Evolutionary conservation across 306 rosid genomes (phyloP).

Genomic region (Rubus parviflorus): DNA sequence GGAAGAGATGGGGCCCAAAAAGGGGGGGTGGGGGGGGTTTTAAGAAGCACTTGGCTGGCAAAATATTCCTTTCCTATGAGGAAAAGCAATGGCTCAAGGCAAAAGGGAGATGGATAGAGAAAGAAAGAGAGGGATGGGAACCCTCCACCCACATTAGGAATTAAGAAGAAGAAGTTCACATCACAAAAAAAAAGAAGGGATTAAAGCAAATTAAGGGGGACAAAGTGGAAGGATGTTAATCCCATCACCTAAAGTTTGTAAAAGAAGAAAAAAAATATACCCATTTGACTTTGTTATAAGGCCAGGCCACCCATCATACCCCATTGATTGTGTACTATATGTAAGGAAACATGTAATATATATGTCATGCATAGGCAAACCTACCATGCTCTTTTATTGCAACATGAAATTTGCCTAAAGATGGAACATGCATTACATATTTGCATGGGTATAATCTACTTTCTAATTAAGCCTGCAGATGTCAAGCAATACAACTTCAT

Average conservation of each 20-base stretch:
- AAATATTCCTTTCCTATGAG: conserved; percentile 73
- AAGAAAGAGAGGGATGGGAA: conserved; percentile 37
- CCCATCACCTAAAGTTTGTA: conserved; percentile 75
- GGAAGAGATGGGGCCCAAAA: conserved; percentile 56
- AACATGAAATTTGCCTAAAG: neutral
- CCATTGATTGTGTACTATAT: conserved; percentile 63
- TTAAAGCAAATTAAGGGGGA: conserved; percentile 50
- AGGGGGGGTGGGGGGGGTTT: conserved; percentile 18
- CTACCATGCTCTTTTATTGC: conserved; percentile 4
- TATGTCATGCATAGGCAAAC: conserved; percentile 26
- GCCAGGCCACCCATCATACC: conserved; percentile 52
- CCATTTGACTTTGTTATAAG: conserved; percentile 74
- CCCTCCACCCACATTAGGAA: conserved; percentile 62
- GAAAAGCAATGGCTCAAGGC: conserved; percentile 66
- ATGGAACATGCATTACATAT: neutral
- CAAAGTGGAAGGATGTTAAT: conserved; percentile 99
- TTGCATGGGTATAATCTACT: neutral
- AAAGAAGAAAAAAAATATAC: conserved; percentile 57
- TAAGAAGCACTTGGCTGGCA: conserved; percentile 34
- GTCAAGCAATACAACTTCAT: neutral
- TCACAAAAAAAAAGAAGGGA: conserved; percentile 28
- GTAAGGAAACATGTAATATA: neutral
- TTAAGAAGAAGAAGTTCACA: conserved; percentile 17
- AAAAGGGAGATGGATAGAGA: conserved; percentile 30
- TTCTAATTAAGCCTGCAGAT: conserved; percentile 1